phyloP scores from a whole-genome alignment of 2,329 filamentous ascomycete genomes.

The Cladosporium sp. region DNA sequence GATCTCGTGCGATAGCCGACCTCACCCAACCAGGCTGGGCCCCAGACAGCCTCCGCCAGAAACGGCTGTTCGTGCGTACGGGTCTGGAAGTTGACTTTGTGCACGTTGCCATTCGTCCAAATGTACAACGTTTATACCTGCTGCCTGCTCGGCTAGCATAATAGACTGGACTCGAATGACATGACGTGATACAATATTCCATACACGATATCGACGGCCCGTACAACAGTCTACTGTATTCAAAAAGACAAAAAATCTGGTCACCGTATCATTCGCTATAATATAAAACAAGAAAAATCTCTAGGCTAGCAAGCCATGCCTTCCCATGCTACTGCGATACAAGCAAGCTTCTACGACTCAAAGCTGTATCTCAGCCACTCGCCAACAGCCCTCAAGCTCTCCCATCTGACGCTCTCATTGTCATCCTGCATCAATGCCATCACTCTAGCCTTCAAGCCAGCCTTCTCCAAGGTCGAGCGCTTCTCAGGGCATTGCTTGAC shows the following conservation, averaged over 20 bases:
- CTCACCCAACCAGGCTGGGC: background rate
- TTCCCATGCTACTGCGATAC: background rate
- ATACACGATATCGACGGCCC: too few species aligned
- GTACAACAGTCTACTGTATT: background rate
- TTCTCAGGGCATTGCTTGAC: slow-evolving; percentile 88
- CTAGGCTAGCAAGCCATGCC: background rate
- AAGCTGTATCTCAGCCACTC: slow-evolving; percentile 71
- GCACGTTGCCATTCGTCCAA: too few species aligned
- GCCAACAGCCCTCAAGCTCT: slow-evolving; percentile 79
- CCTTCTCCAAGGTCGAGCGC: slow-evolving; percentile 71
- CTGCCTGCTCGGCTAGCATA: too few species aligned
- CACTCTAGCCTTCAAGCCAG: slow-evolving; percentile 77
- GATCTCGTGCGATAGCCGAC: background rate
- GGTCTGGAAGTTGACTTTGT: too few species aligned
- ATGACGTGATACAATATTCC: too few species aligned
- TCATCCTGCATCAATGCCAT: slow-evolving; percentile 92
- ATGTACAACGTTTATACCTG: too few species aligned
- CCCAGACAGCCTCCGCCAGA: too few species aligned
- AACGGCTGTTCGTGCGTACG: too few species aligned
- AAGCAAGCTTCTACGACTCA: slow-evolving; percentile 32
- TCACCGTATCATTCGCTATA: slow-evolving; percentile 10
- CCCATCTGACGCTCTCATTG: slow-evolving; percentile 87
- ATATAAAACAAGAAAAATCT: slow-evolving; percentile 5
- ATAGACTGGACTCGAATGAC: too few species aligned
- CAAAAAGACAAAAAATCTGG: too few species aligned